Base-by-base conservation (phyloP, 2,329 filamentous ascomycete genomes). In the Epichloe festucae region DNA sequence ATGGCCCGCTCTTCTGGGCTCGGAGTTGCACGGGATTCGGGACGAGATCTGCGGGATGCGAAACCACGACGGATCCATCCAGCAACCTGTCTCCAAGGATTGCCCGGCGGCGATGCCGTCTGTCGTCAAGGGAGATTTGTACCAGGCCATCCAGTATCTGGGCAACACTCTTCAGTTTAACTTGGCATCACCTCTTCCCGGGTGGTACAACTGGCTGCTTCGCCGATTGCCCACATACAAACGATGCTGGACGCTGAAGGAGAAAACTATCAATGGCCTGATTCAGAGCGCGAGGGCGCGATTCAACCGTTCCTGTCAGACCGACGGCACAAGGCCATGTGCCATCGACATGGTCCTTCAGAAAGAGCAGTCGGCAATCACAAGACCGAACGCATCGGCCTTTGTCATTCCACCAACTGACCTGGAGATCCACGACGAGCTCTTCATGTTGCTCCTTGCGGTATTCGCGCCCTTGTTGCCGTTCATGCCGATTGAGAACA, bases 1-100 rank as follows among this genome's bases (percentile, higher is more conserved):
- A 17, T 59, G 62, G 31, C 59, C 59, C 6, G 60, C 60, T 6
- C 55, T 57, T 12, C 65, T 69, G 35, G 65, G 63, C 23, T 51
- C 52, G 5, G 48, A 53, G 19, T 39, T 46, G 47, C 46, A 46
- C 17, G 45, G 21, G 17, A 49, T 38, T 23, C 51, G 8, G n/a
- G 40, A 47, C 23, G 46, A 49, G 4, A 42, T 39, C 23, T 6
- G 5, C 5, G 45, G 15, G 35, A 49, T 41, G 4, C 11, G 5
- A 4, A 15, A 27, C 3, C 12, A 46, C 35, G 2, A 35, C n/a
- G 14, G 12, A 3, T 8, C 11, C 11, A 21, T 34, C 12, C 14
- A 4, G 10, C 40, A 52, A 34, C 15, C 34, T 14, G n/a, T 6
- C 12, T 48, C 36, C 5, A 31, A 38, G n/a, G 39, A 44, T 19